Base-by-base conservation (phyloP, 352 stramenopile species). In the Globisporangium heterothallicum region DNA sequence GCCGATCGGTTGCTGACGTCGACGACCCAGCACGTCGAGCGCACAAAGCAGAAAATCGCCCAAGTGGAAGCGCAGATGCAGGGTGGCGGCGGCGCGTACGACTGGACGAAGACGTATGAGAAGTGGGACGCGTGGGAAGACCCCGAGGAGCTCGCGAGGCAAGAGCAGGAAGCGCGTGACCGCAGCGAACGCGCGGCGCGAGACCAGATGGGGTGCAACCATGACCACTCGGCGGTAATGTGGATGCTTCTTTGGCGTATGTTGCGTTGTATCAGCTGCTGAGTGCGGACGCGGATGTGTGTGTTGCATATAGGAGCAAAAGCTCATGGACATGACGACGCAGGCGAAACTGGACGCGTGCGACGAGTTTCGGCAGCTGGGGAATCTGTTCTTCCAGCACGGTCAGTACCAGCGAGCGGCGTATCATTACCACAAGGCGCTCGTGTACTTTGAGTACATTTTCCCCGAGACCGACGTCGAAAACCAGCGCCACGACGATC, bases 381-480 rank as follows among this genome's bases (percentile, higher is more conserved):
- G 83, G 2, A 91, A 90, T 47, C 53, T 64, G 22, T 91, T 94
- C 59, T 92, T 87, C 54, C 59, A 63, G 34, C 80, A 94, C 38
- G 83, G 80, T 2, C 80, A 94, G 68, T 91, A 80, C 53, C 78
- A 91, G 51, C 76, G 80, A 58, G 83, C 83, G 0, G 76, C 78
- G 12, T 92, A 79, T 47, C 72, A 92, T 47, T 94, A 90, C 58
- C 81, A 94, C 63, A 79, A 78, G 46, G 80, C 83, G 34, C 68
- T 94, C 19, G 71, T 92, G 41, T 90, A 91, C 52, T 94, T 94
- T 61, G 83, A 94, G 65, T 94, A 94, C 56, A 65, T 94, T 14
- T 94, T 94, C 45, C 66, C 74, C 2, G 83, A 94, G 35, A 76
- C 66, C 0, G 64, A 86, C 0, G 64, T 53, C 2, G 83, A 92